Evolutionary conservation across 2,329 filamentous ascomycete genomes (phyloP).

Genomic region (Boeremia lycopersici): DNA sequence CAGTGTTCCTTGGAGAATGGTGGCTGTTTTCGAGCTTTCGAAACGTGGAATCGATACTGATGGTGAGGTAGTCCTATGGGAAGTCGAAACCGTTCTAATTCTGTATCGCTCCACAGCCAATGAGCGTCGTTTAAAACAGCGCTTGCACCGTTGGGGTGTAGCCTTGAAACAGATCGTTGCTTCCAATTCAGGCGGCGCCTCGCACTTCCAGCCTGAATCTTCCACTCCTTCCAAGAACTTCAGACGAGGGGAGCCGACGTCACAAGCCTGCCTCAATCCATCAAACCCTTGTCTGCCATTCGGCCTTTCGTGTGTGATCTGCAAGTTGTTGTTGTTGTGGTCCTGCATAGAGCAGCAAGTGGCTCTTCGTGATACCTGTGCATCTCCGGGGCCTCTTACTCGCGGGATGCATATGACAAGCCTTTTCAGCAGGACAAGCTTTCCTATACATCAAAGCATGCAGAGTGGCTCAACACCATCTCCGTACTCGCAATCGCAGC

Average conservation of each 20-base stretch:
- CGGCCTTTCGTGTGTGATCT: not conserved
- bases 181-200: conserved; percentile 2
- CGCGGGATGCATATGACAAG: not conserved
- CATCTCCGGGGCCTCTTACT: no score
- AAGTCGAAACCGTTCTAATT: conserved; percentile 28
- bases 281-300: not conserved
- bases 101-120: conserved; percentile 13
- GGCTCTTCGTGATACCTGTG: not conserved
- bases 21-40: conserved; percentile 12
- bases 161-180: conserved; percentile 18
- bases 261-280: conserved; percentile 12
- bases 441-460: not conserved
- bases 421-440: not conserved
- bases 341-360: not conserved
- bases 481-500: no score
- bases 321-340: not conserved
- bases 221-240: conserved; percentile 5
- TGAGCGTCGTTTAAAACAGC: conserved; percentile 5
- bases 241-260: conserved; percentile 36
- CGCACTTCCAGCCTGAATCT: conserved; percentile 7
- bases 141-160: conserved; percentile 7
- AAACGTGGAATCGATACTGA: conserved; percentile 18
- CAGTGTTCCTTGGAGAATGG: not conserved
- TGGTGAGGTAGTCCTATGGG: conserved; percentile 22
- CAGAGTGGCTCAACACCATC: no score